Percentiles rank a stretch among this genome's conserved stretches.
Conservation (phyloP, 2,329 filamentous ascomycete genomes). For the Colletotrichum sp. region DNA sequence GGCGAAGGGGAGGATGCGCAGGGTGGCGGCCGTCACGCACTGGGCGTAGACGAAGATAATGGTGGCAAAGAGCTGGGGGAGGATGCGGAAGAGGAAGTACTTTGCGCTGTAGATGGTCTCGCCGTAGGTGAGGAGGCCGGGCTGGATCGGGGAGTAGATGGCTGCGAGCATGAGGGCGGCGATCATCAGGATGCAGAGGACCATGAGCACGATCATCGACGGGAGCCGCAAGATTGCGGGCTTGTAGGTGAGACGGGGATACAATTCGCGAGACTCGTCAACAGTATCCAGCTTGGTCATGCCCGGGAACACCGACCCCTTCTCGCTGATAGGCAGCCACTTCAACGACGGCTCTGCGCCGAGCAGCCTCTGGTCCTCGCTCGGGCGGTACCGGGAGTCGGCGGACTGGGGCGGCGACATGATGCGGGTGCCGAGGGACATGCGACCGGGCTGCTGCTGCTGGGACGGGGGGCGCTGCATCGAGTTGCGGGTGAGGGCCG, state of each 20-base stretch:
- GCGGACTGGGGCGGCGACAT: conserved; percentile 14
- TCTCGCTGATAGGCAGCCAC: conserved; percentile 39
- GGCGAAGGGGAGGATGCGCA: conserved; percentile 78
- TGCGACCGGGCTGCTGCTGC: background rate
- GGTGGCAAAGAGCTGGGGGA: conserved; percentile 79
- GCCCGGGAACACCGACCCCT: conserved; percentile 13
- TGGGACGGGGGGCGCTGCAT: conserved; percentile 5
- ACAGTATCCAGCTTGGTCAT: conserved; percentile 31
- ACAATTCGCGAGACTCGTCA: conserved; percentile 40
- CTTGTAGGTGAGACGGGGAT: conserved; percentile 68
- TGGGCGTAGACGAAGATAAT: conserved; percentile 79
- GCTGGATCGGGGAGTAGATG: conserved; percentile 65
- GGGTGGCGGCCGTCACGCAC: conserved; percentile 74
- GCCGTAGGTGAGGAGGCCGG: conserved; percentile 72
- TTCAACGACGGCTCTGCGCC: conserved; percentile 2
- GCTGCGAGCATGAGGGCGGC: conserved; percentile 75
- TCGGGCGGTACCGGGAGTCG: background rate
- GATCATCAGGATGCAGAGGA: conserved; percentile 72
- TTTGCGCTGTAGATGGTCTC: conserved; percentile 70
- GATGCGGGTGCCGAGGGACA: conserved; percentile 17
- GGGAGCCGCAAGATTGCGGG: conserved; percentile 73
- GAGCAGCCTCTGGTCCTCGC: background rate
- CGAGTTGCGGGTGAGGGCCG: conserved; percentile 6
- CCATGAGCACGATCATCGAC: conserved; percentile 65
- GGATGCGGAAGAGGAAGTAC: conserved; percentile 86